Base-by-base conservation (phyloP, 2,329 filamentous ascomycete species). In the Chrysoporthe deuterocubensis region DNA sequence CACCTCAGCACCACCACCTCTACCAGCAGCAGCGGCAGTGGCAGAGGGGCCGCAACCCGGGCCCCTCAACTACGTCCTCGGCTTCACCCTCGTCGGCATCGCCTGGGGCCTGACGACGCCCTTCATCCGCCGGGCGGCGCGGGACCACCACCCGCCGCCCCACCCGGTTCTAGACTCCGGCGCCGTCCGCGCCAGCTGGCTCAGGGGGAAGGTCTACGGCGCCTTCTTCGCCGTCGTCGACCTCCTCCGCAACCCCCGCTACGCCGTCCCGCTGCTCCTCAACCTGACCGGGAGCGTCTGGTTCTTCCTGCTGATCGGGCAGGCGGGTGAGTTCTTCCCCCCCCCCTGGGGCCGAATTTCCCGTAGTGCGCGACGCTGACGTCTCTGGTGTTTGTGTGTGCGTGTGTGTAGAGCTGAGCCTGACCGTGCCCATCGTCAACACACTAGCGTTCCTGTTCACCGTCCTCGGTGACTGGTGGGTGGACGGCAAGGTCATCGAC, bases 391-490 rank as follows among this genome's bases (percentile, higher is more conserved):
- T 54, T 26, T 26, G 26, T 26, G 26, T 26, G 26, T 26, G 26
- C 2, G 26, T 26, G 26, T 26, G 26, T 26, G 4, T 73, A 96
- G 95, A 98, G 79, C 77, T 98, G 73, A 97, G 94, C 76, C 83
- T 98, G 71, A 97, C 94, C 2, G 94, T 98, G 0, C 95, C 95
- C 1, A 96, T 98, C 71, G 94, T 95, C 1, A 98, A 98, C 75
- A 97, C 94, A 0, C 81, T 97, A 75, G 95, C 95, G 0, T 98
- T 98, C 73, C 80, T 98, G n/a, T 98, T 97, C 76, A 98, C 95
- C 0, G 94, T 97, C 1, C 75, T 97, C 14, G 95, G 94, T 0
- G 95, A 98, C 74, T 98, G 94, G 94, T 96, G 91, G 84, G 93
- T 95, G 0, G 95, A 97, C 74, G 89, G 89, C 69, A 98, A 97